These are phyloP conservation scores for Tulasnella sp. DNA, from an alignment of 768 basidiomycete genomes.

Conservation along the genomic window DNA sequence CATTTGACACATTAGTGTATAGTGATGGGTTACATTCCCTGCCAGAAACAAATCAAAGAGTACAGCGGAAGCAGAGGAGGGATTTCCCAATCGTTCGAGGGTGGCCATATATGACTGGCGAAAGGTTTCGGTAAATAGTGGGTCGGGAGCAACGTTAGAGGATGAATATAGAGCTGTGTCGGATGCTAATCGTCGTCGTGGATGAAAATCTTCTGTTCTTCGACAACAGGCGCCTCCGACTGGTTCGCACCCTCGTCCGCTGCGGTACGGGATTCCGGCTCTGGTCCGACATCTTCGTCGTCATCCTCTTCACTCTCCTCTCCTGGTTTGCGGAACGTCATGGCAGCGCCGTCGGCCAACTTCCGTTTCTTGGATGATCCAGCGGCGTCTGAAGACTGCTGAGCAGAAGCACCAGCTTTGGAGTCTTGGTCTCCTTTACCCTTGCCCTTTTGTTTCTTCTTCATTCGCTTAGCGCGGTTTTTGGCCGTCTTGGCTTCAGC, in stretches of 20 bases:
- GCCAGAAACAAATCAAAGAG: neutral
- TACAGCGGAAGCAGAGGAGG: neutral
- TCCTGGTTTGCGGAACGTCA: constrained; percentile 54
- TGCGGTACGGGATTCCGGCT: constrained; percentile 15
- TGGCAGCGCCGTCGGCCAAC: constrained; percentile 70
- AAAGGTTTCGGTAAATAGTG: neutral
- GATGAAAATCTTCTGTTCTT: constrained; percentile 37
- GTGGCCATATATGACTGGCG: neutral
- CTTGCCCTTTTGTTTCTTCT: constrained; percentile 52
- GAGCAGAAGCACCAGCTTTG: neutral
- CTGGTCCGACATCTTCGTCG: constrained; percentile 27
- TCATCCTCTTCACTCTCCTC: constrained; percentile 46
- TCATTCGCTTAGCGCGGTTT: constrained; percentile 89
- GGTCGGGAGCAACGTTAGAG: neutral
- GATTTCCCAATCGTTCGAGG: neutral
- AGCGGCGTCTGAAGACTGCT: constrained; percentile 19
- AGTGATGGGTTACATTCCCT: neutral
- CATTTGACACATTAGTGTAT: neutral
- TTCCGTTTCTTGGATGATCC: constrained; percentile 72
- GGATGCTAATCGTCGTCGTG: constrained; percentile 38
- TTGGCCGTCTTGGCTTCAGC: constrained; percentile 90
- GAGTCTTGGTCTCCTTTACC: neutral
- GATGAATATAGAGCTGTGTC: neutral
- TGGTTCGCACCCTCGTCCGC: constrained; percentile 15
- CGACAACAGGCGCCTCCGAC: constrained; percentile 29